These are phyloP conservation scores for Plantago lanceolata DNA, from an alignment of 305 asterid species.

Conservation along the genomic window DNA sequence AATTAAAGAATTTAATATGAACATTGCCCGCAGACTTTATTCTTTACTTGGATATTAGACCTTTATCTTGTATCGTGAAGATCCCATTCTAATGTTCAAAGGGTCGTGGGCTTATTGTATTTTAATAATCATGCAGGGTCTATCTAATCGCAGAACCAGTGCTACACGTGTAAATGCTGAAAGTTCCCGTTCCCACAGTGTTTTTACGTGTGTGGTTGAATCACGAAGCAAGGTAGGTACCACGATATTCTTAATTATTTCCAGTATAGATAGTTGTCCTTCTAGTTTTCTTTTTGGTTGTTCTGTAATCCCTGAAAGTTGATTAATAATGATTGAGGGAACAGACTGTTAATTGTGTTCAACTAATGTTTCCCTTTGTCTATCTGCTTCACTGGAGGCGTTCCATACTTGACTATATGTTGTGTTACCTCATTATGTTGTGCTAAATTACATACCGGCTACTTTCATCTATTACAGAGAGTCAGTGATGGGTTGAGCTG, in stretches of 20 bases:
- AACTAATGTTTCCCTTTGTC: constrained; percentile 18
- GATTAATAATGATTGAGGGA: constrained; percentile 13
- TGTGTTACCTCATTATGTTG: constrained; percentile 21
- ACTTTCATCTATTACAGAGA: constrained; percentile 50
- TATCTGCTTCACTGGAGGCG: constrained; percentile 13
- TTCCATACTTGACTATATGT: neutral
- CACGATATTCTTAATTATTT: neutral
- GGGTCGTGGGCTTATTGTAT: constrained; percentile 20
- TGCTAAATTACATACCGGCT: constrained; percentile 18
- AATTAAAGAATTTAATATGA: neutral
- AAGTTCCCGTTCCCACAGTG: constrained; percentile 99
- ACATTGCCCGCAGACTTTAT: constrained; percentile 9
- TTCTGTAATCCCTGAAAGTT: neutral
- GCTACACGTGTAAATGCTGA: constrained; percentile 88
- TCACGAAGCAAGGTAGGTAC: constrained; percentile 78
- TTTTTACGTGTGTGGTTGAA: constrained; percentile 94
- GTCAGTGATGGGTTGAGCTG: constrained; percentile 74
- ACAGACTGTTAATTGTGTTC: constrained; percentile 1
- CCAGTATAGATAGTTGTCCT: neutral
- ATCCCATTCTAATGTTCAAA: constrained; percentile 11
- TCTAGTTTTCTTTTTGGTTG: neutral
- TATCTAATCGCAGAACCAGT: constrained; percentile 86
- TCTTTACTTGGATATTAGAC: constrained; percentile 2
- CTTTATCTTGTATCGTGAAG: constrained; percentile 17
- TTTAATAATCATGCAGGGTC: constrained; percentile 53